Evolutionary conservation across 306 rosid genomes (phyloP).

Genomic region (Neltuma alba): DNA sequence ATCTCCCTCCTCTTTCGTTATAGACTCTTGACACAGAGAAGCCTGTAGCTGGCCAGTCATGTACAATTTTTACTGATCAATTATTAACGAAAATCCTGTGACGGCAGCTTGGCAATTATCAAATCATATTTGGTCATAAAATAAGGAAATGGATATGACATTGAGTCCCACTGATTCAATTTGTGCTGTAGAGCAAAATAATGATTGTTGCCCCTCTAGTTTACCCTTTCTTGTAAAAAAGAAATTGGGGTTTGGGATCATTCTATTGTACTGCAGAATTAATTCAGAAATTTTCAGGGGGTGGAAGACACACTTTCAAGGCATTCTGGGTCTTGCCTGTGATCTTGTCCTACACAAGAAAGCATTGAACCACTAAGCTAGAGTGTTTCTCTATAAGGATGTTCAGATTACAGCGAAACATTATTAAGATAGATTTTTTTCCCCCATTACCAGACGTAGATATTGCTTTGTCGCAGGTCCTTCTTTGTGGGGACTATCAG

Average conservation of each 20-base stretch:
- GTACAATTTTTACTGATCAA: background rate
- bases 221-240: background rate
- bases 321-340: background rate
- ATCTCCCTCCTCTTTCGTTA: background rate
- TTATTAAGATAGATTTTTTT: background rate
- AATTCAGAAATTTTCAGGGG: background rate
- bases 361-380: background rate
- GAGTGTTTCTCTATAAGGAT: background rate
- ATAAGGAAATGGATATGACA: background rate
- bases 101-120: background rate
- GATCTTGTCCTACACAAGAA: background rate
- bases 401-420: background rate
- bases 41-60: background rate
- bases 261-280: background rate
- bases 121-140: background rate
- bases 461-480: background rate
- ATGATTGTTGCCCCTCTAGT: background rate
- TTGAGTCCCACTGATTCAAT: background rate
- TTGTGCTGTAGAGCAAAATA: background rate
- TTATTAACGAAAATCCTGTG: background rate
- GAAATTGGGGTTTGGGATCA: background rate
- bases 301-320: background rate
- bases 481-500: background rate
- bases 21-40: background rate
- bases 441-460: background rate